Conservation (phyloP, 225 moss, liverwort and hornwort species). For the Asterella californica region DNA sequence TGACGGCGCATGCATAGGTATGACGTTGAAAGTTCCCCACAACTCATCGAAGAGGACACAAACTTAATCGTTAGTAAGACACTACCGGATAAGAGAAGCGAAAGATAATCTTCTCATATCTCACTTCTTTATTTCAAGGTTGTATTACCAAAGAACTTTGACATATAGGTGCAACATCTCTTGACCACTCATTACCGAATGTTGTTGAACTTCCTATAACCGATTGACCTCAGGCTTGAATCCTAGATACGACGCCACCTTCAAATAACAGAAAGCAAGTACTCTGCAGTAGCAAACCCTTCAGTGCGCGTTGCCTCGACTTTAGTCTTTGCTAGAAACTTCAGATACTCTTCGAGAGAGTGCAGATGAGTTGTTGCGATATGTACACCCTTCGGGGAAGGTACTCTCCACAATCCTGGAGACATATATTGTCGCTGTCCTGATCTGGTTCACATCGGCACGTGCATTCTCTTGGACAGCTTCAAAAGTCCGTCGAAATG, state of each 20-base stretch:
- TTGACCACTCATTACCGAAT: background rate
- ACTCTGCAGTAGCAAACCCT: background rate
- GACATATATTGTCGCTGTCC: background rate
- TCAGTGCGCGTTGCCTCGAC: background rate
- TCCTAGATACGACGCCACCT: background rate
- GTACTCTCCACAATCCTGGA: slow-evolving; percentile 13
- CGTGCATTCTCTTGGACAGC: background rate
- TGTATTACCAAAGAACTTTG: background rate
- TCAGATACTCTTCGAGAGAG: background rate
- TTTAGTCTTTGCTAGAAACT: background rate
- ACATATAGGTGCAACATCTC: background rate
- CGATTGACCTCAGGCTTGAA: background rate
- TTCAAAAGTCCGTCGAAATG: background rate
- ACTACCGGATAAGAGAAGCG: background rate
- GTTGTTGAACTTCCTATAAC: too few relatives aligned
- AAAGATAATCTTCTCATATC: background rate
- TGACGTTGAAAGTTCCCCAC: background rate
- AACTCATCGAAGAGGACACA: background rate
- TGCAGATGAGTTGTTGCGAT: background rate
- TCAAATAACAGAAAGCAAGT: background rate
- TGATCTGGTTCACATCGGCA: slow-evolving; percentile 5
- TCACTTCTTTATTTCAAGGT: slow-evolving; percentile 7
- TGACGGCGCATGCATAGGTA: background rate
- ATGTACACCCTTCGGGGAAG: slow-evolving; percentile 6
- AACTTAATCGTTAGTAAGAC: background rate